A percentile compares a stretch with the other conserved stretches of the same genome.
phyloP scores from a whole-genome alignment of 306 rosid species.

The Quercus gilva region DNA sequence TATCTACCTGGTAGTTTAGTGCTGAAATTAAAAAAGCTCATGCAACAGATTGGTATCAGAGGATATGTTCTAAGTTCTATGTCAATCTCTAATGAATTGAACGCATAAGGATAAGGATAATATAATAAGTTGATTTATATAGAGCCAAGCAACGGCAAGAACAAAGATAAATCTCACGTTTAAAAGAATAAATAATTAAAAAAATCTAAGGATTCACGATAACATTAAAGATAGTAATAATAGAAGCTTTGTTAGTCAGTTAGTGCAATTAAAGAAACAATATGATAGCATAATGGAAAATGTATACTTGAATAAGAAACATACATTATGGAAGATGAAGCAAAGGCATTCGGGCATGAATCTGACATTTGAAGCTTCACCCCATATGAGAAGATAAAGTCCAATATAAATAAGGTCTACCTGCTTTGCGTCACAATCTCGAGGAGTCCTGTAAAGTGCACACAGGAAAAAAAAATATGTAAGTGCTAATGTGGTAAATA shows the following conservation, averaged over 20 bases:
- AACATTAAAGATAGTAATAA: background rate
- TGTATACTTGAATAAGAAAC: conserved; percentile 26
- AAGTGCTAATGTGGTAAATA: conserved; percentile 21
- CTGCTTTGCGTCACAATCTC: conserved; percentile 42
- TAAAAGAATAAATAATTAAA: background rate
- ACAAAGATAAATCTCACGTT: background rate
- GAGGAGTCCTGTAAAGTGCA: conserved; percentile 47
- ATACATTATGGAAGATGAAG: conserved; percentile 90
- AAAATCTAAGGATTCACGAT: background rate
- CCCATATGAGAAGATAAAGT: conserved; percentile 98
- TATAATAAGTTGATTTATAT: background rate
- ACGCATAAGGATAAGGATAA: background rate
- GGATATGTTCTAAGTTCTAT: background rate
- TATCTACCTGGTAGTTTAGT: background rate
- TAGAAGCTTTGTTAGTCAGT: background rate
- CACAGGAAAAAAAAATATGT: conserved; percentile 15
- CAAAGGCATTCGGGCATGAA: conserved; percentile 99
- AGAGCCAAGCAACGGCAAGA: background rate
- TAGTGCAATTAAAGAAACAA: background rate
- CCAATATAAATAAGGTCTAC: conserved; percentile 72
- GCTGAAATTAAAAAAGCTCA: background rate
- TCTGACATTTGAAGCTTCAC: conserved; percentile 97
- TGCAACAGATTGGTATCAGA: background rate
- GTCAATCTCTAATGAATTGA: background rate
- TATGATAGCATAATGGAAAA: background rate